Evolutionary conservation across 805 yeast species (phyloP), one percentile per base, ranked within the genome.

Genomic region (Saturnispora diversa): DNA sequence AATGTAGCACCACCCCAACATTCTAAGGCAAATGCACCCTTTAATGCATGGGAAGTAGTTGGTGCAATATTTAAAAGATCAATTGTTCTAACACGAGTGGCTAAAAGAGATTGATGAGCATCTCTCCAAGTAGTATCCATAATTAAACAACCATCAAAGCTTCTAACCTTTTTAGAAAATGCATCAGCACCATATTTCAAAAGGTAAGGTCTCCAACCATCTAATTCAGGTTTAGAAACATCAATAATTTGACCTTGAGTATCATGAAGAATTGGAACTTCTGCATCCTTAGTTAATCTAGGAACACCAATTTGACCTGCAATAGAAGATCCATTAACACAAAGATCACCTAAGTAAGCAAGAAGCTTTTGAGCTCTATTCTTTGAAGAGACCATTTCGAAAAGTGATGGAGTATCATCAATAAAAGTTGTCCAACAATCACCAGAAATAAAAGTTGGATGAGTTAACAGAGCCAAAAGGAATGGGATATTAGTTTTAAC

Each of bases 1-100:
- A 92, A 92, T 28, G 99, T 92, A 41, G 99, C 99, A 66, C 99
- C 99, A 68, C 99, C 99, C 99, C 99, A 92, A 71, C 98, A 92
- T 68, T 92, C 99, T 41, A 92, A 70, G 15, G 99, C 92, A 63
- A 87, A 92, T 3, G 95, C 94, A 48, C 90, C 88, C 50, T 80
- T 65, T 53, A 87, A 67, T 16, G 95, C 97, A 57, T 83, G 80
- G 3, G 96, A 84, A 24, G 99, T 92, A 43, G 94, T 77, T 45
- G 87, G 88, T 17, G 98, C 99, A 68, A 92, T 85, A 52, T 87
- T 83, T 39, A 81, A 68, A 56, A 92, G 69, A 64, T 92, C 99
- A 52, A 84, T 74, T 19, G 98, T 92, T 67, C 99, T 80, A 28
- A 92, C 94, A 66, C 98, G 83, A 31, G 99, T 92, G 8, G 99